A percentile compares a stretch with the other conserved stretches of the same genome.
Evolutionary conservation across 1,139 yeast species (phyloP).

Genomic region (Yamadazyma diospyri): DNA sequence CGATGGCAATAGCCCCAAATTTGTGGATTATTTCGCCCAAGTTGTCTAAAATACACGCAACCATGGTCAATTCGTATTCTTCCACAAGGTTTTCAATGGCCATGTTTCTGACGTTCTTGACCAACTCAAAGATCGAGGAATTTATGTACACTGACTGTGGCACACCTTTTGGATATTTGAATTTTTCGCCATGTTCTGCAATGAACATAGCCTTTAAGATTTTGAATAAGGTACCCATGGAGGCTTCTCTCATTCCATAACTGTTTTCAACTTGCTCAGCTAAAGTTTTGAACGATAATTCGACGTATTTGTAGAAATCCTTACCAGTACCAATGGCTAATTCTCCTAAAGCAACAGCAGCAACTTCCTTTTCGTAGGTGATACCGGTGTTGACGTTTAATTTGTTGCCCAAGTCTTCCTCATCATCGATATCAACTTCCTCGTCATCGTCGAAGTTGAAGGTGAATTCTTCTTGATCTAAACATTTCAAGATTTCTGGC

Average conservation of each 20-base stretch:
- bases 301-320: slow-evolving; percentile 75
- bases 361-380: slow-evolving; percentile 94
- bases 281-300: slow-evolving; percentile 62
- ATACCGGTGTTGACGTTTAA: slow-evolving; percentile 90
- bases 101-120: slow-evolving; percentile 62
- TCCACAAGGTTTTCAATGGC: slow-evolving; percentile 64
- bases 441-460: slow-evolving; percentile 42
- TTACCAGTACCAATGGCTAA: slow-evolving; percentile 83
- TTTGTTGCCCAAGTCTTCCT: slow-evolving; percentile 64
- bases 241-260: slow-evolving; percentile 88
- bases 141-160: slow-evolving; percentile 62
- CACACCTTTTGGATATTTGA: slow-evolving; percentile 69
- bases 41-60: slow-evolving; percentile 73
- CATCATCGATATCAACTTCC: slow-evolving; percentile 33
- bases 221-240: slow-evolving; percentile 79
- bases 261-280: slow-evolving; percentile 78
- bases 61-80: slow-evolving; percentile 82
- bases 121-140: slow-evolving; percentile 54
- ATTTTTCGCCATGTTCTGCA: slow-evolving; percentile 47
- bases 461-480: slow-evolving; percentile 78
- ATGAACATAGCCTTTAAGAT: slow-evolving; percentile 71
- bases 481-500: slow-evolving; percentile 79
- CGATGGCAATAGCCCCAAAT: slow-evolving; percentile 72
- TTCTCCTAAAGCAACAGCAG: slow-evolving; percentile 89
- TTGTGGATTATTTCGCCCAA: slow-evolving; percentile 65